Conservation (phyloP, 805 yeast genomes). For the Candida hispaniensis region DNA sequence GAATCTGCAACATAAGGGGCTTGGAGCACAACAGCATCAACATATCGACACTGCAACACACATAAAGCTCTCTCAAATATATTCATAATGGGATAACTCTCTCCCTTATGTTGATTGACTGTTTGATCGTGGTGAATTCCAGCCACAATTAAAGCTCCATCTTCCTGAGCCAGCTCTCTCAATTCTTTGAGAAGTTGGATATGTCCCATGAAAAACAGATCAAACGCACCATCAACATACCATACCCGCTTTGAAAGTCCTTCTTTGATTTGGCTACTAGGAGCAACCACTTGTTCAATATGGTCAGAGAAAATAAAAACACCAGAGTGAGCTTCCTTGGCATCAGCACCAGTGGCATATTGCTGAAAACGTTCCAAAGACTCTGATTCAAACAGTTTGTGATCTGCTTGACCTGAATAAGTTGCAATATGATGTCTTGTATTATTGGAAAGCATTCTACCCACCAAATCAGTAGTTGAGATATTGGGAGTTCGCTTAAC, state of each 20-base stretch:
- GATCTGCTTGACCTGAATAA: conserved; percentile 20
- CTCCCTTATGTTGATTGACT: conserved; percentile 47
- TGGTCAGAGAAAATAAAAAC: conserved; percentile 38
- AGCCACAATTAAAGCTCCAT: conserved; percentile 43
- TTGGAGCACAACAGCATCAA: conserved; percentile 65
- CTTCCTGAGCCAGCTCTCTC: conserved; percentile 31
- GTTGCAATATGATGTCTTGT: conserved; percentile 45
- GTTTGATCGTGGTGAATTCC: conserved; percentile 56
- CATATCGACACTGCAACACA: conserved; percentile 76
- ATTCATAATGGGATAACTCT: conserved; percentile 76
- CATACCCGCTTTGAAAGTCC: conserved; percentile 26
- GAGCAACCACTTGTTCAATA: conserved; percentile 8
- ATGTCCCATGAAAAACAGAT: conserved; percentile 88
- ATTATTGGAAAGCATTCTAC: conserved; percentile 61
- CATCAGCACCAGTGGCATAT: conserved; percentile 59
- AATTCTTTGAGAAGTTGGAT: conserved; percentile 56
- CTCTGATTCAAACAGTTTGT: conserved; percentile 29
- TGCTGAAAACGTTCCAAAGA: conserved; percentile 35
- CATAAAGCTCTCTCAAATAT: conserved; percentile 75
- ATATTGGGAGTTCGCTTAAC: conserved; percentile 92
- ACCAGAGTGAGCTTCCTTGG: conserved; percentile 45
- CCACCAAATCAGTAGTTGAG: conserved; percentile 89
- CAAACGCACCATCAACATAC: conserved; percentile 79
- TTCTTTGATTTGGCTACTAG: conserved; percentile 7
- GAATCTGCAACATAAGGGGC: conserved; percentile 47